Evolutionary conservation across 352 stramenopile species (phyloP).

Genomic region (Blastocystis sp.): DNA sequence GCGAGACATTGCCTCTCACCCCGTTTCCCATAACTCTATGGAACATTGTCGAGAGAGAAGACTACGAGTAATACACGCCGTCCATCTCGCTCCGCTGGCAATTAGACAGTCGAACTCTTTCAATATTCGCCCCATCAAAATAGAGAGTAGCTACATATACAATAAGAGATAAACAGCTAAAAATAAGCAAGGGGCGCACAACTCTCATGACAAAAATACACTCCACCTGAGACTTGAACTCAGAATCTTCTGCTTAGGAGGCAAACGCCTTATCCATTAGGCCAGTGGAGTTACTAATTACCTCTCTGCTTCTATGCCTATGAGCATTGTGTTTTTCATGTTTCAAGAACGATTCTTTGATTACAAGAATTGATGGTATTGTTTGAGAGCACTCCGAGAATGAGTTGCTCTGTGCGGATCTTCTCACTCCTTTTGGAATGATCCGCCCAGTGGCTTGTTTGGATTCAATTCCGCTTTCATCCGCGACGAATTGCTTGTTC

Average conservation of each 20-base stretch:
- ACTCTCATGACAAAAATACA: conserved; percentile 51
- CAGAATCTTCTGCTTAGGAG: conserved; percentile 65
- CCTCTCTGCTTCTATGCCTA: too few relatives aligned
- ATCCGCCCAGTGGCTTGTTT: too few relatives aligned
- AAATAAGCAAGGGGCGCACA: neutral
- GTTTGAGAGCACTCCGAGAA: too few relatives aligned
- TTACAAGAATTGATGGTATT: too few relatives aligned
- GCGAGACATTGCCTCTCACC: neutral
- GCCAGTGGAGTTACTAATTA: conserved; percentile 58
- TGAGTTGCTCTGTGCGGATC: too few relatives aligned
- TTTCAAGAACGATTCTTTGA: too few relatives aligned
- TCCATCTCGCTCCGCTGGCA: neutral
- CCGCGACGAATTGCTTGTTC: too few relatives aligned
- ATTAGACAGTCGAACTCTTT: neutral
- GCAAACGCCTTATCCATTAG: conserved; percentile 65
- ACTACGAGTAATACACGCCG: neutral
- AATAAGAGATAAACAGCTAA: neutral
- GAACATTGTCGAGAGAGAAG: neutral
- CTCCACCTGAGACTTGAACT: conserved; percentile 63
- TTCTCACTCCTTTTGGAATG: too few relatives aligned
- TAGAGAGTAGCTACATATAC: neutral
- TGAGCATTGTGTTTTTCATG: too few relatives aligned
- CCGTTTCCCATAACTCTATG: neutral
- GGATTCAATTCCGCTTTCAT: too few relatives aligned
- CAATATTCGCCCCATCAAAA: neutral